Evolutionary conservation across 805 yeast genomes (phyloP).

Genomic region (Saccharomycopsis selenospora): DNA sequence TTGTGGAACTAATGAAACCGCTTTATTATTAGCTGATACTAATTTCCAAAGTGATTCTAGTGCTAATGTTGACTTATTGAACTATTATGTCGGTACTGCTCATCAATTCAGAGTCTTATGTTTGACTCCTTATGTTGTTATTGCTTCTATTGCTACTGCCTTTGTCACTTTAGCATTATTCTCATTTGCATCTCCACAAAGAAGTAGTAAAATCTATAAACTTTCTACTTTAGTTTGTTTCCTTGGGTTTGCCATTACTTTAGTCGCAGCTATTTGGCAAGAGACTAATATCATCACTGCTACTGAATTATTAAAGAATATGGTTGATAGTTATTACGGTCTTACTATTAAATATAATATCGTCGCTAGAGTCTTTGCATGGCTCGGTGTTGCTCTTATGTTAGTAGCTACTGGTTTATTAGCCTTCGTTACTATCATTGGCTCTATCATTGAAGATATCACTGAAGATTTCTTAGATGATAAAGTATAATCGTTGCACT

Average conservation of each 20-base stretch:
- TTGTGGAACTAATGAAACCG: slow-evolving; percentile 20
- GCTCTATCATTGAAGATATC: slow-evolving; percentile 14
- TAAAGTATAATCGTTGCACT: no score
- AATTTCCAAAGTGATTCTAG: slow-evolving; percentile 11
- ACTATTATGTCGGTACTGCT: slow-evolving; percentile 17
- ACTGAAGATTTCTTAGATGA: slow-evolving; percentile 19
- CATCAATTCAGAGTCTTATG: slow-evolving; percentile 18
- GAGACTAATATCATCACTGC: slow-evolving; percentile 21
- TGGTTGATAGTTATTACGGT: slow-evolving; percentile 18
- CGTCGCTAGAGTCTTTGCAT: slow-evolving; percentile 19
- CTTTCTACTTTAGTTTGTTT: slow-evolving; percentile 20
- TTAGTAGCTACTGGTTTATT: slow-evolving; percentile 17
- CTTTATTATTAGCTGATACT: slow-evolving; percentile 14
- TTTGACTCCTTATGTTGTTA: slow-evolving; percentile 20
- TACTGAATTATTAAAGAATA: slow-evolving; percentile 12
- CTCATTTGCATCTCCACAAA: slow-evolving; percentile 17
- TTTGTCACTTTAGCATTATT: slow-evolving; percentile 18
- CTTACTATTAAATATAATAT: slow-evolving; percentile 15
- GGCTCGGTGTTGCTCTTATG: slow-evolving; percentile 21
- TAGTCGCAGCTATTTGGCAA: slow-evolving; percentile 22
- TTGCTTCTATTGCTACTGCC: slow-evolving; percentile 18
- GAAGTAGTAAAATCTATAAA: slow-evolving; percentile 18
- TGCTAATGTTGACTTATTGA: slow-evolving; percentile 15
- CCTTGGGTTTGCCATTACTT: slow-evolving; percentile 20
- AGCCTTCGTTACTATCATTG: slow-evolving; percentile 18